Evolutionary conservation across 345 rosid genomes (phyloP).

Genomic region (Salix purpurea): DNA sequence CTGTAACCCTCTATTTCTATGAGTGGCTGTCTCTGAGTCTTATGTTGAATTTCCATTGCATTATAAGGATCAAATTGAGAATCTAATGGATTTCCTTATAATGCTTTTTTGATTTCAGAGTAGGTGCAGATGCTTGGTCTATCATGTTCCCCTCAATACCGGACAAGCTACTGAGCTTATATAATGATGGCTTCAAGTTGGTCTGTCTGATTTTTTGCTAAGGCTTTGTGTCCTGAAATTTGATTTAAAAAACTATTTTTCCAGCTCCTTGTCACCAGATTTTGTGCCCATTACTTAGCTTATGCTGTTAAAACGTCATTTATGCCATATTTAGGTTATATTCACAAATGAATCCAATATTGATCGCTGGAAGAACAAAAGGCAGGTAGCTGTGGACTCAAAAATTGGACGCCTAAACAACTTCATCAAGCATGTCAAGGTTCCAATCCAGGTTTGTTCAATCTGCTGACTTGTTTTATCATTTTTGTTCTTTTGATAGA

Average conservation of each 20-base stretch:
- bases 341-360: conserved; percentile 96
- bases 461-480: background rate
- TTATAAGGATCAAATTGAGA: background rate
- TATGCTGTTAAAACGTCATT: background rate
- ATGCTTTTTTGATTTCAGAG: conserved; percentile 39
- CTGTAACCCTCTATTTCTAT: background rate
- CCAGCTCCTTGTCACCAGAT: background rate
- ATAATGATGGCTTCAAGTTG: conserved; percentile 86
- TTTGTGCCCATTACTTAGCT: background rate
- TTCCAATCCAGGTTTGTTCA: conserved; percentile 76
- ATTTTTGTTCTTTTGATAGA: background rate
- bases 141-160: conserved; percentile 91
- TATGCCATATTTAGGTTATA: conserved; percentile 54
- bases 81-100: background rate
- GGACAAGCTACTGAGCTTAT: conserved; percentile 63
- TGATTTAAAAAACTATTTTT: background rate
- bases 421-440: conserved; percentile 65
- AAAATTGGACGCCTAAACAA: conserved; percentile 79
- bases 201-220: conserved; percentile 30
- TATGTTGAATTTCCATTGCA: background rate
- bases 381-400: conserved; percentile 89
- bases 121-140: conserved; percentile 90
- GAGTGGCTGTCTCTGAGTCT: background rate
- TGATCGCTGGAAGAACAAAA: conserved; percentile 93
- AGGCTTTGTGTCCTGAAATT: background rate